Conservation (phyloP, 352 stramenopile species). For the Phytophthora uliginosa region DNA sequence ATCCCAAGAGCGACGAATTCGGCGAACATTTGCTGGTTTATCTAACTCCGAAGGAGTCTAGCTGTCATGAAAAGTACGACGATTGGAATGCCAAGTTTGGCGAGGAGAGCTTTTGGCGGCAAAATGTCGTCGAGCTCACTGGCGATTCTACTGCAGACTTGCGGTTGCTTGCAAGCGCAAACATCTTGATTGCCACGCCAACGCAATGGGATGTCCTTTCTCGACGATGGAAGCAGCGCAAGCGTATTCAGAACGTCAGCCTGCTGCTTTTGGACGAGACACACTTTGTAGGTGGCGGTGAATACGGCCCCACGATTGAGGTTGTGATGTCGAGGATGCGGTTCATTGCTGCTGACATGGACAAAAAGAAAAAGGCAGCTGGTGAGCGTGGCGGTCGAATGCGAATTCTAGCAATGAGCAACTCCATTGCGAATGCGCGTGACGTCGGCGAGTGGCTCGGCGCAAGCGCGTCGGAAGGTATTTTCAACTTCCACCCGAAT, state of each 20-base stretch:
- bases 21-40: conserved; percentile 93
- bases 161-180: conserved; percentile 89
- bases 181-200: conserved; percentile 96
- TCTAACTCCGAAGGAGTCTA: conserved; percentile 92
- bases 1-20: conserved; percentile 66
- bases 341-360: conserved; percentile 95
- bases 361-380: conserved; percentile 71
- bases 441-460: conserved; percentile 99
- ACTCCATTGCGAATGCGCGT: conserved; percentile 97
- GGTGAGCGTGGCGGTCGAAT: conserved; percentile 55
- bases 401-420: conserved; percentile 96
- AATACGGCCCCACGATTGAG: conserved; percentile 95
- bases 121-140: conserved; percentile 93
- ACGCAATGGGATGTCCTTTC: conserved; percentile 98
- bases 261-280: conserved; percentile 98
- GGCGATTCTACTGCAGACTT: conserved; percentile 96
- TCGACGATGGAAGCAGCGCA: conserved; percentile 97
- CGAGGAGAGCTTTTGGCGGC: conserved; percentile 77
- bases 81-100: conserved; percentile 92
- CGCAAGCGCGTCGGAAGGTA: conserved; percentile 88
- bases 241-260: conserved; percentile 95
- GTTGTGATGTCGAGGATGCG: conserved; percentile 98
- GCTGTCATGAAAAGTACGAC: conserved; percentile 69
- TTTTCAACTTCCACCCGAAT: conserved; percentile 85
- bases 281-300: conserved; percentile 96